Evolutionary conservation across 73 alveolate species (phyloP).

Genomic region (Paramecium sexaurelia): DNA sequence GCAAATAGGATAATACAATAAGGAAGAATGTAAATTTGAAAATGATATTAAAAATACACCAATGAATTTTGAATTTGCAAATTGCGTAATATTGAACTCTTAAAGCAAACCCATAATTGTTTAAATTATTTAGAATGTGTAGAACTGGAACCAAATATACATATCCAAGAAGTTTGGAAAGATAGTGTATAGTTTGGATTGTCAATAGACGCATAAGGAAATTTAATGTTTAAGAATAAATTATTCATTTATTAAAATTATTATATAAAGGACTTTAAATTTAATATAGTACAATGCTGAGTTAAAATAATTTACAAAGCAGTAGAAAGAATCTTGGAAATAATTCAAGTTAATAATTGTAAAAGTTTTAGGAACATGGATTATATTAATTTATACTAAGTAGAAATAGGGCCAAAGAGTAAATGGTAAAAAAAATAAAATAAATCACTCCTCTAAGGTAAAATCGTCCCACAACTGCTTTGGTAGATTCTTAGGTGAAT

Average conservation of each 20-base stretch:
- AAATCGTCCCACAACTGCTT: neutral
- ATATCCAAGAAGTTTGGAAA: constrained; percentile 2
- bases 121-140: neutral
- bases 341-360: neutral
- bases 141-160: constrained; percentile 8
- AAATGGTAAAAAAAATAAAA: neutral
- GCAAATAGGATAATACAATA: neutral
- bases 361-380: neutral
- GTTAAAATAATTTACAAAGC: neutral
- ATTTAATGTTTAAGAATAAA: neutral
- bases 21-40: constrained; percentile 31
- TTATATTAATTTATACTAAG: neutral
- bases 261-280: neutral
- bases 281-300: neutral
- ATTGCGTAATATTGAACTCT: neutral
- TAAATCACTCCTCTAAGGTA: neutral
- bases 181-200: constrained; percentile 29
- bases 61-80: neutral
- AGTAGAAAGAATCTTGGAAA: neutral
- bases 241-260: constrained; percentile 10
- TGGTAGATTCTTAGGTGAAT: neutral
- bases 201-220: constrained; percentile 17
- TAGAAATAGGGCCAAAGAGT: neutral
- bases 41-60: constrained; percentile 1
- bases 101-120: neutral